Conservation (phyloP, 1,284 basidiomycete genomes). For the Boletus semigastroideus region DNA sequence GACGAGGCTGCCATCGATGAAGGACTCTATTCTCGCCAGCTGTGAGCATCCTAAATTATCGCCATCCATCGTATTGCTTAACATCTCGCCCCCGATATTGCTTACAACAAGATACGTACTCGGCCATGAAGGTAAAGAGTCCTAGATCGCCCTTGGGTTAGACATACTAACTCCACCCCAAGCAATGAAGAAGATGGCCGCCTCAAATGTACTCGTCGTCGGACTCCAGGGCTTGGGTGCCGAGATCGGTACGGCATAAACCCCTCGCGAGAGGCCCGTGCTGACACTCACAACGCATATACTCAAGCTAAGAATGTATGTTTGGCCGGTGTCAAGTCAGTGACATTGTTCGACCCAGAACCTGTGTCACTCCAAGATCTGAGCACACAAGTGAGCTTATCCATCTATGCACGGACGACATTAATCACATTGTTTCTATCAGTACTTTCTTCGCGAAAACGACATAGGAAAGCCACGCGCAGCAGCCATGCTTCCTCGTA, state of each 20-base stretch:
- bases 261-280: slow-evolving; percentile 2
- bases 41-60: slow-evolving; percentile 58
- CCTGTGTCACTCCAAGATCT: slow-evolving; percentile 87
- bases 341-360: slow-evolving; percentile 94
- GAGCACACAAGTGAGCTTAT: slow-evolving; percentile 76
- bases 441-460: slow-evolving; percentile 93
- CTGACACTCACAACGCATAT: slow-evolving; percentile 11
- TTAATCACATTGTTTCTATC: slow-evolving; percentile 10
- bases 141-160: neutral
- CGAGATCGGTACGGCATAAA: slow-evolving; percentile 77
- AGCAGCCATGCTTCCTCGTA: slow-evolving; percentile 81
- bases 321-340: slow-evolving; percentile 96
- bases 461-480: slow-evolving; percentile 91
- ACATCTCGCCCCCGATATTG: slow-evolving; percentile 22
- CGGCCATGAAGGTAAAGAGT: slow-evolving; percentile 82
- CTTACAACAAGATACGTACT: slow-evolving; percentile 78
- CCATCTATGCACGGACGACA: slow-evolving; percentile 1
- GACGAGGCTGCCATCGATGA: slow-evolving; percentile 86
- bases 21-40: slow-evolving; percentile 93
- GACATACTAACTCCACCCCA: slow-evolving; percentile 3
- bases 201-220: slow-evolving; percentile 93
- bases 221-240: slow-evolving; percentile 93
- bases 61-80: slow-evolving; percentile 10
- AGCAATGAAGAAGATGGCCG: slow-evolving; percentile 99
- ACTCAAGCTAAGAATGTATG: slow-evolving; percentile 91